These are phyloP conservation scores for Epichloe gansuensis DNA, from an alignment of 2,329 filamentous ascomycete genomes.

Conservation along the genomic window DNA sequence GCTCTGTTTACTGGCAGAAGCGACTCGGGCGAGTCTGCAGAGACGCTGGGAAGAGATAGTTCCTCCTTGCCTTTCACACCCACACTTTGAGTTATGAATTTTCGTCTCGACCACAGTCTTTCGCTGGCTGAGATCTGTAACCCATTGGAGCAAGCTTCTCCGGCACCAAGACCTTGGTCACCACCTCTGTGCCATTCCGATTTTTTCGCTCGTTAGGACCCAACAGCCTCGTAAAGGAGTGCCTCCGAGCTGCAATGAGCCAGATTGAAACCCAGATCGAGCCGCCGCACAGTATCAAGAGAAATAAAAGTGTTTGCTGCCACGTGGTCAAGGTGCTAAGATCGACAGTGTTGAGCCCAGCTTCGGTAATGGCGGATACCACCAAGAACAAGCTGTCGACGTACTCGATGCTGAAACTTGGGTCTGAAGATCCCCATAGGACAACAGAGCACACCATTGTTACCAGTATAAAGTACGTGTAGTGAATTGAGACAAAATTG, in stretches of 20 bases:
- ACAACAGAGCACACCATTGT: constrained; percentile 44
- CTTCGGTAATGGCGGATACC: constrained; percentile 53
- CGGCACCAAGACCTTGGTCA: not conserved
- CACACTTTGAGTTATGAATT: not conserved
- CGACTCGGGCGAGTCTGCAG: not conserved
- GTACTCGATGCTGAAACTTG: constrained; percentile 41
- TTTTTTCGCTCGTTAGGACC: constrained; percentile 27
- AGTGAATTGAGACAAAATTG: constrained; percentile 55
- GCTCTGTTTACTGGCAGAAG: not conserved
- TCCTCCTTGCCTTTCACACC: not conserved
- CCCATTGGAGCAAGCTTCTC: not conserved
- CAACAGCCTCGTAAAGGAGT: constrained; percentile 51
- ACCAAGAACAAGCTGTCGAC: constrained; percentile 55
- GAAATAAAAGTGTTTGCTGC: constrained; percentile 54
- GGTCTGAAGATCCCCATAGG: constrained; percentile 46
- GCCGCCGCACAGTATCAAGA: constrained; percentile 54
- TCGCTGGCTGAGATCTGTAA: not conserved
- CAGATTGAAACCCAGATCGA: constrained; percentile 55
- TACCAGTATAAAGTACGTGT: constrained; percentile 50
- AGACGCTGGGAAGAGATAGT: too few species aligned
- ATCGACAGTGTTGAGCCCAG: constrained; percentile 57
- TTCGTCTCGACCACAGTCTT: not conserved
- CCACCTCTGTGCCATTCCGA: not conserved
- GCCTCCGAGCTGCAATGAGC: constrained; percentile 48
- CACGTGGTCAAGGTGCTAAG: constrained; percentile 52